phyloP scores from a whole-genome alignment of 2,329 filamentous ascomycete genomes.

The Fusarium sp. region DNA sequence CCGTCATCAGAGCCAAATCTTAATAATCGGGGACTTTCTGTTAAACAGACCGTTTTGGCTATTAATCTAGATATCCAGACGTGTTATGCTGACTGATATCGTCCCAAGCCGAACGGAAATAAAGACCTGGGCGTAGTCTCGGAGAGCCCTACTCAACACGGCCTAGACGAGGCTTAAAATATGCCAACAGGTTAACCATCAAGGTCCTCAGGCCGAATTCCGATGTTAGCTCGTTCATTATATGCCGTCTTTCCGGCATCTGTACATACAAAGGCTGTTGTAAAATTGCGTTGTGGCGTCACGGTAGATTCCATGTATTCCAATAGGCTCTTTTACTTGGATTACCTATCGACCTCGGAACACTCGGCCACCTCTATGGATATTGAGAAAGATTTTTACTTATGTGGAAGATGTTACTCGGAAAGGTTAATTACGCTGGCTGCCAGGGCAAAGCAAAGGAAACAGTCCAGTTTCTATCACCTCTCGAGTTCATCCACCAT shows the following conservation, averaged over 20 bases:
- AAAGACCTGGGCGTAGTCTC: no score
- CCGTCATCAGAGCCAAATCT: neutral
- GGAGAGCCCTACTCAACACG: neutral
- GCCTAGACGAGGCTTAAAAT: neutral
- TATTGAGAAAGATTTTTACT: no score
- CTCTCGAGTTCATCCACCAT: neutral
- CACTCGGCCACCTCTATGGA: neutral
- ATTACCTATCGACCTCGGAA: neutral
- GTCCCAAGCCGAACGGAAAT: no score
- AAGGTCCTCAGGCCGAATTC: neutral
- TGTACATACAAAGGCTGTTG: fast-evolving
- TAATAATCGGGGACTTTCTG: neutral
- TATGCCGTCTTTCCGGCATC: neutral
- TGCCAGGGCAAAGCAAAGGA: no score
- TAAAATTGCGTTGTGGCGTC: neutral
- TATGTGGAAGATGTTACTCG: no score
- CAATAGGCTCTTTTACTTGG: neutral
- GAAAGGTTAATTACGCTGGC: no score
- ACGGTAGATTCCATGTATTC: neutral
- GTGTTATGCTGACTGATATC: no score
- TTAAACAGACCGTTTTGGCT: neutral
- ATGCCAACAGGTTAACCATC: neutral
- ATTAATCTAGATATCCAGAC: no score
- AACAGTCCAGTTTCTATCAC: fast-evolving
- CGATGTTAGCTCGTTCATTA: neutral